A percentile compares a stretch with the other conserved stretches of the same genome.
Evolutionary conservation across 805 yeast species (phyloP).

Genomic region (Saturnispora halmiae): DNA sequence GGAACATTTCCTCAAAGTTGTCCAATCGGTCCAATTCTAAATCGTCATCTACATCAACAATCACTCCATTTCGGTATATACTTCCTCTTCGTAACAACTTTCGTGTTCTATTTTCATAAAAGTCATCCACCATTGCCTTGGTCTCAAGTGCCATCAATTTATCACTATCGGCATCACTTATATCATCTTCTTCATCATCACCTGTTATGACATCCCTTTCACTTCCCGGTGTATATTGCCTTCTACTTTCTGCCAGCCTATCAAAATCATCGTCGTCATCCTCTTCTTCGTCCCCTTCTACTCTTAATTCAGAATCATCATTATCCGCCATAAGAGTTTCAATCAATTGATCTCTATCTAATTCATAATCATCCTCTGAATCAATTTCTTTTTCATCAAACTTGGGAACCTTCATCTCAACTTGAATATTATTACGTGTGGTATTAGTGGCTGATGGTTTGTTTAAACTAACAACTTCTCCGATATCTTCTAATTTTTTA

Average conservation of each 20-base stretch:
- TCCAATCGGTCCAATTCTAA: slow-evolving; percentile 21
- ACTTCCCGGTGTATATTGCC: slow-evolving; percentile 10
- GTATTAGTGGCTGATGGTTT: slow-evolving; percentile 16
- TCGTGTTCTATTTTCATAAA: slow-evolving; percentile 18
- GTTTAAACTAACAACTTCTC: slow-evolving; percentile 39
- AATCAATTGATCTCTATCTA: slow-evolving; percentile 40
- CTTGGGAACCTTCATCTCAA: slow-evolving; percentile 41
- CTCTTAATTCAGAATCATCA: slow-evolving; percentile 29
- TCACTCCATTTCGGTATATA: slow-evolving; percentile 28
- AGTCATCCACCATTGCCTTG: slow-evolving; percentile 35
- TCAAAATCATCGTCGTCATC: slow-evolving; percentile 30
- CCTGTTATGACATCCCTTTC: slow-evolving; percentile 15
- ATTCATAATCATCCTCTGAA: slow-evolving; percentile 60
- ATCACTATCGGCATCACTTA: slow-evolving; percentile 23
- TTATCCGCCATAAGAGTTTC: slow-evolving; percentile 31
- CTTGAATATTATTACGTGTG: slow-evolving; percentile 16
- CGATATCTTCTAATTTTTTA: slow-evolving; percentile 40
- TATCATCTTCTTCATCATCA: slow-evolving; percentile 4
- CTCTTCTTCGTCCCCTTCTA: slow-evolving; percentile 30
- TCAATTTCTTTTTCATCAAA: slow-evolving; percentile 35
- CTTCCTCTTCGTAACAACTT: slow-evolving; percentile 14
- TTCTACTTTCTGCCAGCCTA: slow-evolving; percentile 14
- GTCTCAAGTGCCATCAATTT: slow-evolving; percentile 34
- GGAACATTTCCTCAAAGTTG: slow-evolving; percentile 16
- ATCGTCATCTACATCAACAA: slow-evolving; percentile 27